phyloP scores from a whole-genome alignment of 2,329 filamentous ascomycete genomes.

The Diaporthe longicolla region DNA sequence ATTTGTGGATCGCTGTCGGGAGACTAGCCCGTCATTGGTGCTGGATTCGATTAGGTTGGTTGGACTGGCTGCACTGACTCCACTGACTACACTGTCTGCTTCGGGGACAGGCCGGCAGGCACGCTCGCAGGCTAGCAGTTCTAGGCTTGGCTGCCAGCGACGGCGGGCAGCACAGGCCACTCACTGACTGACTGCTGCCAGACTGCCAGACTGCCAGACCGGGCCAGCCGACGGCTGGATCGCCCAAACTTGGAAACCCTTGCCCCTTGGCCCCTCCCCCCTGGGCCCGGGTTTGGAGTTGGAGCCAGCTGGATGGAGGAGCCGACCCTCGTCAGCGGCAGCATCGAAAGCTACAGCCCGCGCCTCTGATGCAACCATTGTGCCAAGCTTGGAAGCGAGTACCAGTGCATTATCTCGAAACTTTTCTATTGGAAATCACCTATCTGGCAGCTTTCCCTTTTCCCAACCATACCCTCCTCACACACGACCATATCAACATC shows the following conservation, averaged over 20 bases:
- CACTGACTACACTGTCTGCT: background rate
- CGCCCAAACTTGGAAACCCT: constrained; percentile 36
- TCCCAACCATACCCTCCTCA: background rate
- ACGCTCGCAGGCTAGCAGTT: background rate
- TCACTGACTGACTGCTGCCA: no score
- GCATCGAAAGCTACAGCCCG: constrained; percentile 27
- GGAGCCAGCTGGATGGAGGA: constrained; percentile 33
- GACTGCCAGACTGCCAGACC: background rate
- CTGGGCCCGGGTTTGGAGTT: constrained; percentile 26
- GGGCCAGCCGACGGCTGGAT: constrained; percentile 21
- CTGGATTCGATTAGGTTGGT: no score
- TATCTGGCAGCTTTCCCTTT: background rate
- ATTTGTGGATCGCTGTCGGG: background rate
- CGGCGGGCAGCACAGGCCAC: background rate
- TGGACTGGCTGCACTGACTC: background rate
- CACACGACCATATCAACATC: constrained; percentile 17
- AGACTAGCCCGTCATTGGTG: constrained; percentile 1
- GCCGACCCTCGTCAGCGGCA: constrained; percentile 23
- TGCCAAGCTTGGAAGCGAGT: constrained; percentile 40
- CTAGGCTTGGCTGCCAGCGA: background rate
- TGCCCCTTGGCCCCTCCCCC: constrained; percentile 16
- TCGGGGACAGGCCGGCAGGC: background rate
- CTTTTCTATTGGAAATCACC: constrained; percentile 38
- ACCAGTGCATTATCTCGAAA: constrained; percentile 37
- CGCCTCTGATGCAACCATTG: constrained; percentile 40